Evolutionary conservation across 768 basidiomycete genomes (phyloP).

Genomic region (Tulasnella sp.): DNA sequence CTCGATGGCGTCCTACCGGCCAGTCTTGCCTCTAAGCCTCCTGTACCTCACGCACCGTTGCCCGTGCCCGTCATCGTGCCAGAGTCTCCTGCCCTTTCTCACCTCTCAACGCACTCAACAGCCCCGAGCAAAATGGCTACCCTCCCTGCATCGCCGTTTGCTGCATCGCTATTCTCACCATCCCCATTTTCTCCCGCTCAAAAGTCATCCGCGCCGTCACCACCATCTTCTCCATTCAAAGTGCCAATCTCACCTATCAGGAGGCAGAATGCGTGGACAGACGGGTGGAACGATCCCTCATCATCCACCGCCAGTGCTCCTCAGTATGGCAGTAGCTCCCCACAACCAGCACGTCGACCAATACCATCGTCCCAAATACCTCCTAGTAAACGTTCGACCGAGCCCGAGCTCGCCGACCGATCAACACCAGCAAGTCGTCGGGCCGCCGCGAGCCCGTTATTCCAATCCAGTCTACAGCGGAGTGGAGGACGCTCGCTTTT

Average conservation of each 20-base stretch:
- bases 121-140: background rate
- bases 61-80: background rate
- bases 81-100: background rate
- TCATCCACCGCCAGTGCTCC: background rate
- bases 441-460: background rate
- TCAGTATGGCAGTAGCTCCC: background rate
- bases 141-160: background rate
- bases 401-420: background rate
- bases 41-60: background rate
- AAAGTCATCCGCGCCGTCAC: background rate
- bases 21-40: background rate
- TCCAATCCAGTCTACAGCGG: background rate
- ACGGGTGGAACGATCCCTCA: background rate
- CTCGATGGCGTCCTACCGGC: background rate
- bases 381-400: background rate
- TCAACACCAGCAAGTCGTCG: background rate
- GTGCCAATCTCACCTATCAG: background rate
- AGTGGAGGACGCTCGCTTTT: background rate
- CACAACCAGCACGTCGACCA: background rate
- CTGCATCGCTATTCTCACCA: background rate
- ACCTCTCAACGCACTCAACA: background rate
- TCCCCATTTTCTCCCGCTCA: background rate
- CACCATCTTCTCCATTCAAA: background rate
- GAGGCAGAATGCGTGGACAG: background rate
- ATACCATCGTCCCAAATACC: background rate